Evolutionary conservation across 225 moss, liverwort and hornwort species (phyloP), one percentile per base, ranked within the genome.

Genomic region (Climacium dendroides): DNA sequence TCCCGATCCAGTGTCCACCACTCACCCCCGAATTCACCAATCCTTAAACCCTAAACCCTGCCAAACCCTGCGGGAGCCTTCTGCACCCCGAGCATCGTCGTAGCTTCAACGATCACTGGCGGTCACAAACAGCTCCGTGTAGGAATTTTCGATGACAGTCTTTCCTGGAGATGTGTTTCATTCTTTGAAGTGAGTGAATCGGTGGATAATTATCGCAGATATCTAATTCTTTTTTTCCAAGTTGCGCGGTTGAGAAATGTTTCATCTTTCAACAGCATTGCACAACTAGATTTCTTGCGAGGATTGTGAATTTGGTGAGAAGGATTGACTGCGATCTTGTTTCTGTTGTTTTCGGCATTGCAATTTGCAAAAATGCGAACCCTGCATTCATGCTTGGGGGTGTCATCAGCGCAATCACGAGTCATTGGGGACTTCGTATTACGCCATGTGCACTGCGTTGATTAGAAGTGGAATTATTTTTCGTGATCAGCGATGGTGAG

Each of bases 21-120:
- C 19, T 39, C 64, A 48, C 17, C 8, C 17, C 37, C 2, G 19
- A 13, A 41, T 30, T 20, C 22, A 16, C 47, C 18, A 22, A 26
- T 65, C 18, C 74, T 83, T 74, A 80, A 91, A 57, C 89, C 91
- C 89, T 88, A 79, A 85, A 69, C 91, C 88, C 79, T 90, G 70
- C 34, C n/a, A 8, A 30, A 22, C 20, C 30, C 30, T 7, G 24
- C 28, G 25, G 57, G 3, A 58, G 37, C 57, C 81, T 39, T 47
- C 22, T 23, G 30, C 70, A 61, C 62, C 63, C 24, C 24, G 55
- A 55, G 37, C 55, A 37, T 37, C 37, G 16, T 28, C 12, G 77
- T 62, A 29, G 41, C 64, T 32, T 34, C 28, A 66, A 74, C 18
- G 41, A 71, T 79, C 19, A 11, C 72, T 61, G 43, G 55, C 23